Conservation (phyloP, 768 basidiomycete species). For the Boletus eberwhitei region DNA sequence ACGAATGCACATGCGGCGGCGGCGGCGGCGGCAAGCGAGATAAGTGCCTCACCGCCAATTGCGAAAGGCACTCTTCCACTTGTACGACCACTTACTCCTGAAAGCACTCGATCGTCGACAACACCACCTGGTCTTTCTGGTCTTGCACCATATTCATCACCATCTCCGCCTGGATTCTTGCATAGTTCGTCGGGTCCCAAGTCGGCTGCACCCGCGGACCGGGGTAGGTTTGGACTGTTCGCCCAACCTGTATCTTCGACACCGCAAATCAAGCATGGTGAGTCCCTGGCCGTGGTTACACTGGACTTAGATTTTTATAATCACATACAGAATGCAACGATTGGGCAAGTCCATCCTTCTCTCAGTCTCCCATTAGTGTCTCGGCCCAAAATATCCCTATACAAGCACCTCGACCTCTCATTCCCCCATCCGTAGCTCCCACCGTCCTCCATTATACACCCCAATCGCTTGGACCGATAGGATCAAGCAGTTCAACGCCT, state of each 20-base stretch:
- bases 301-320: neutral
- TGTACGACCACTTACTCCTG: slow-evolving; percentile 25
- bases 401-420: slow-evolving; percentile 30
- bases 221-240: slow-evolving; percentile 19
- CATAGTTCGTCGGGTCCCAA: slow-evolving; percentile 30
- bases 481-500: slow-evolving; percentile 26
- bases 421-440: slow-evolving; percentile 32
- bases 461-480: slow-evolving; percentile 11
- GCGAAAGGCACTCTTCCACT: slow-evolving; percentile 12
- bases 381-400: slow-evolving; percentile 23
- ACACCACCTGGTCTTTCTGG: slow-evolving; percentile 33
- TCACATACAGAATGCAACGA: slow-evolving; percentile 21
- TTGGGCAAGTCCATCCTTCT: slow-evolving; percentile 20
- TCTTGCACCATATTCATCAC: slow-evolving; percentile 31
- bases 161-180: slow-evolving; percentile 35
- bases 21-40: neutral
- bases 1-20: slow-evolving; percentile 23
- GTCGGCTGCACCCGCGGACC: slow-evolving; percentile 13
- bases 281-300: slow-evolving; percentile 8
- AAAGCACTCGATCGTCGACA: slow-evolving; percentile 32
- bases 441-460: slow-evolving; percentile 30
- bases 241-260: slow-evolving; percentile 16
- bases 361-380: slow-evolving; percentile 14
- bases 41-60: slow-evolving; percentile 16
- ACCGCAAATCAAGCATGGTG: slow-evolving; percentile 29